Percentiles rank a stretch among this genome's conserved stretches.
Conservation (phyloP, 2,329 filamentous ascomycete genomes). For the Beauveria australis region DNA sequence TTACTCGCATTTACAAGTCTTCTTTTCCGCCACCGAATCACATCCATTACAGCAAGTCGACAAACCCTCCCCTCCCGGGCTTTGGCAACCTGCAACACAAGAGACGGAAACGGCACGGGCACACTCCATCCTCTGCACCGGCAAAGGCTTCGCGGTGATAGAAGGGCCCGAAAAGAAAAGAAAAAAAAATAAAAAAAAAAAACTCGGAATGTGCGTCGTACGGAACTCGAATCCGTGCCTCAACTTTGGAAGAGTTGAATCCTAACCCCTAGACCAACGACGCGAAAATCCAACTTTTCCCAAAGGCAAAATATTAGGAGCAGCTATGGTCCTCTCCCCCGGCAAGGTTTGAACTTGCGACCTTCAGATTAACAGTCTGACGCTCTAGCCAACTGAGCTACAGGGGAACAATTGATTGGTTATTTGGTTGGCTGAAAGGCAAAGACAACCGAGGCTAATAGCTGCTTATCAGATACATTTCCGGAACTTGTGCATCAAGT, state of each 20-base stretch:
- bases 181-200: no score
- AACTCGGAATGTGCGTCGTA: slow-evolving; percentile 15
- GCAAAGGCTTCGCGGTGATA: no score
- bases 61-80: no score
- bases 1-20: no score
- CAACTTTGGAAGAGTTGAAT: slow-evolving; percentile 22
- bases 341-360: slow-evolving; percentile 24
- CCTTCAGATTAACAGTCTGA: slow-evolving; percentile 19
- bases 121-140: background rate
- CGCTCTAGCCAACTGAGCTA: slow-evolving; percentile 12
- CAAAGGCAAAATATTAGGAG: no score
- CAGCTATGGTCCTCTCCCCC: slow-evolving; percentile 16
- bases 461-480: no score
- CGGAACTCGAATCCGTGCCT: slow-evolving; percentile 21
- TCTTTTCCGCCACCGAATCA: no score
- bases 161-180: no score
- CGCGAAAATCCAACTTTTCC: background rate
- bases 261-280: slow-evolving; percentile 21
- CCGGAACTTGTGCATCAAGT: no score
- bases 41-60: background rate
- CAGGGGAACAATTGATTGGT: background rate
- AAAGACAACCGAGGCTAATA: no score
- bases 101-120: no score
- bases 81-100: background rate
- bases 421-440: no score